These are phyloP conservation scores for Magnaporthiopsis rhizophila DNA, from an alignment of 2,329 filamentous ascomycete genomes.

Conservation along the genomic window DNA sequence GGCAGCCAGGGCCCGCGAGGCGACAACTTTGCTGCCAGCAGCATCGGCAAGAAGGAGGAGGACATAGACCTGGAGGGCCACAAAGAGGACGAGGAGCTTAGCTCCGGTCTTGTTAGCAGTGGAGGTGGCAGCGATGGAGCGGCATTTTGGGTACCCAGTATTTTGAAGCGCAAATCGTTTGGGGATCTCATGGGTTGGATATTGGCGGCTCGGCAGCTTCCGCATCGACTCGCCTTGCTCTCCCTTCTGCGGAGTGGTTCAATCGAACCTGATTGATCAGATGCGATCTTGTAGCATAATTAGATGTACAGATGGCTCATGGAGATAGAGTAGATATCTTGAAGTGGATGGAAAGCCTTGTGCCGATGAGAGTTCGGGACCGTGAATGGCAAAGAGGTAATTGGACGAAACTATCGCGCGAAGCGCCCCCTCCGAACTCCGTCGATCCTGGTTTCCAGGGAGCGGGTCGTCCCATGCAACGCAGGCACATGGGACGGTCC, in stretches of 20 bases:
- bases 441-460: no score
- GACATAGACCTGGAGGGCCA: no score
- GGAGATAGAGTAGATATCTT: not conserved
- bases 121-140: not conserved
- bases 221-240: not conserved
- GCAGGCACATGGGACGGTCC: no score
- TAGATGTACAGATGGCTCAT: not conserved
- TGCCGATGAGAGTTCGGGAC: not conserved
- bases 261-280: not conserved
- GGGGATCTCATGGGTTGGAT: not conserved
- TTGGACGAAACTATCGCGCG: no score
- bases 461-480: no score
- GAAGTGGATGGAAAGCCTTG: not conserved
- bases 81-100: no score
- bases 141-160: not conserved
- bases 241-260: not conserved
- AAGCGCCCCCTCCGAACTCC: no score
- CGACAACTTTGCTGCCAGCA: not conserved
- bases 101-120: no score
- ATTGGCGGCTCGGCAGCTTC: not conserved
- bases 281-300: not conserved
- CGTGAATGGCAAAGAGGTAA: no score
- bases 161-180: not conserved
- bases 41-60: not conserved
- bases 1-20: conserved; percentile 35